Evolutionary conservation across 2,329 filamentous ascomycete species (phyloP), one percentile per base, ranked within the genome.

Genomic region (Cyclaneusma minus): DNA sequence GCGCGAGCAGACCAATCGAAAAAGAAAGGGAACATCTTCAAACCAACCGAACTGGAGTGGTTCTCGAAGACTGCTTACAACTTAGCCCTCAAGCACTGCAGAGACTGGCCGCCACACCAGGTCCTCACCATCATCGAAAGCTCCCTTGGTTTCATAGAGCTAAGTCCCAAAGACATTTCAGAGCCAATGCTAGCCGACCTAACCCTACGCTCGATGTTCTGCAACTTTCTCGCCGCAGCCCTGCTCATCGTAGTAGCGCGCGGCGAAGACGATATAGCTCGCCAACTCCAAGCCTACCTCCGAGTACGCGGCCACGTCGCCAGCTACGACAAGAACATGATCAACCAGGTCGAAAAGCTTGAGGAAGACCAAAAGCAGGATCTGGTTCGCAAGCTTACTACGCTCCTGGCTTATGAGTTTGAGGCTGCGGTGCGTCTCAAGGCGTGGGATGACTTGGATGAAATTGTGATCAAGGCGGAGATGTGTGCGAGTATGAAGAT

Each of bases 41-140:
- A 6, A 16, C 11, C 29, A n/a, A 19, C 58, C 3, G 83, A 93
- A 39, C 56, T 91, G 3, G 65, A 85, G 37, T 92, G 83, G 83
- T 85, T 92, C 45, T 76, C 74, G 19, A 74, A 74, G 35, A 87
- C 80, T 35, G 64, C 77, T 2, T 92, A 91, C 54, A 91, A 89
- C 37, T 48, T 84, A 5, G 74, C 72, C 0, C 50, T 87, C 4
- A 68, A 71, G 33, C 58, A 74, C 31, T 63, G 61, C 36, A 58
- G 64, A 3, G 35, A 31, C 1, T 74, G 76, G 59, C 46, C 63
- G 13, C 56, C 72, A 2, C 44, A 48, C 5, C 49, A 60, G 25
- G 55, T 75, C 0, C 43, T 73, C 3, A 56, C 64, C 3, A 58
- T 92, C 13, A 50, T 75, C 24, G 47, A 44, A 4, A 53, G 55